A percentile compares a stretch with the other conserved stretches of the same genome.
phyloP scores from a whole-genome alignment of 768 basidiomycete species.

The Leccinellum rugosiceps region DNA sequence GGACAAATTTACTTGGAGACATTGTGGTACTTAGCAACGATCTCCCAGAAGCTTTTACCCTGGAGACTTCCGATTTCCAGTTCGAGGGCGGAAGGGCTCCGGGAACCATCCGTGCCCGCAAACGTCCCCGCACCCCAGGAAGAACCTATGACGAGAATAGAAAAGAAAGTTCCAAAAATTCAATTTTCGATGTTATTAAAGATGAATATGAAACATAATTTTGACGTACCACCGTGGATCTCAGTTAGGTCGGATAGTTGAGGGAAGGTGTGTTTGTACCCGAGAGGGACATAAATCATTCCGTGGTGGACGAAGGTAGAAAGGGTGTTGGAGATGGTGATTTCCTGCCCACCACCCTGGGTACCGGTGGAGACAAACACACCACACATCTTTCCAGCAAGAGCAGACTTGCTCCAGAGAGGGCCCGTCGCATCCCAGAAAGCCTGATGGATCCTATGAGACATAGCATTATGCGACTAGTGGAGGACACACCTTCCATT shows the following conservation, averaged over 20 bases:
- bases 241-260: slow-evolving; percentile 40
- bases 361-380: slow-evolving; percentile 45
- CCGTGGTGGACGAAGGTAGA: slow-evolving; percentile 56
- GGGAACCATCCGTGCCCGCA: slow-evolving; percentile 51
- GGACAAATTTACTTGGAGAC: slow-evolving; percentile 10
- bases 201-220: background rate
- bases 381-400: slow-evolving; percentile 46
- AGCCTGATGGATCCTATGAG: slow-evolving; percentile 29
- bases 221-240: slow-evolving; percentile 44
- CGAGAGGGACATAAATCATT: slow-evolving; percentile 50
- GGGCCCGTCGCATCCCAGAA: slow-evolving; percentile 53
- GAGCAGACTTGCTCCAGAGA: slow-evolving; percentile 40
- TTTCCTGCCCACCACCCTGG: slow-evolving; percentile 49
- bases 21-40: slow-evolving; percentile 36
- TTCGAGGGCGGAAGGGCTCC: slow-evolving; percentile 58
- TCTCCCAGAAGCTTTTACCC: slow-evolving; percentile 53
- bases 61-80: slow-evolving; percentile 55
- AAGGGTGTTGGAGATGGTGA: slow-evolving; percentile 36
- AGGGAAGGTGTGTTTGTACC: slow-evolving; percentile 43
- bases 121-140: slow-evolving; percentile 82
- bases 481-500: slow-evolving; percentile 51
- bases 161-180: background rate
- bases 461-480: background rate
- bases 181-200: background rate
- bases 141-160: slow-evolving; percentile 43